These are phyloP conservation scores for Hypsizygus marmoreus DNA, from an alignment of 768 basidiomycete genomes.

Conservation along the genomic window DNA sequence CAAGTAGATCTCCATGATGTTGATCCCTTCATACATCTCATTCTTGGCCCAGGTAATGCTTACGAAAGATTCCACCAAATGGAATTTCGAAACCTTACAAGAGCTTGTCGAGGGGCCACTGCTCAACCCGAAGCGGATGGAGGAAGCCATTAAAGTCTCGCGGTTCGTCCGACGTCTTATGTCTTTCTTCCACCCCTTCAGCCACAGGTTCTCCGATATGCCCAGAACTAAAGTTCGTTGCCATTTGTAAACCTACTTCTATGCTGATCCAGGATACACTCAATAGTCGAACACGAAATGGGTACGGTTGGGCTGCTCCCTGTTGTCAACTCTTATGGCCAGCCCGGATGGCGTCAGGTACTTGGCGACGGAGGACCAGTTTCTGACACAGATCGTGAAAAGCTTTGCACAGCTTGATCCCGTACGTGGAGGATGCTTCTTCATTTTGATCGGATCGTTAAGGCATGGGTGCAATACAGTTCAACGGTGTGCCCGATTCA, in stretches of 20 bases:
- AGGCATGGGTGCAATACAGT: too few relatives aligned
- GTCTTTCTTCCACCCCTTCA: constrained; percentile 91
- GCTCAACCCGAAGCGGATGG: constrained; percentile 86
- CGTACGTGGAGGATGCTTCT: constrained; percentile 43
- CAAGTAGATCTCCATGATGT: constrained; percentile 52
- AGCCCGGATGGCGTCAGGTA: constrained; percentile 85
- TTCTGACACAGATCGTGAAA: constrained; percentile 80
- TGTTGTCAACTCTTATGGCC: constrained; percentile 81
- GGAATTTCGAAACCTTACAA: constrained; percentile 88
- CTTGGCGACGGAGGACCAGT: constrained; percentile 78
- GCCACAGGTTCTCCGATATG: constrained; percentile 84
- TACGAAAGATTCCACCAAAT: constrained; percentile 86
- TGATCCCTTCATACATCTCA: constrained; percentile 1
- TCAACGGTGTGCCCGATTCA: constrained; percentile 68
- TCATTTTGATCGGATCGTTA: background rate
- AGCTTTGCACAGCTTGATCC: constrained; percentile 93
- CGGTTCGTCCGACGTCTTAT: constrained; percentile 90
- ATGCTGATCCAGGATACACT: background rate
- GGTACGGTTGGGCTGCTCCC: constrained; percentile 81
- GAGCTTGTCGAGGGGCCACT: constrained; percentile 92
- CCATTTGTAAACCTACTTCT: background rate
- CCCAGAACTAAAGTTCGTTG: constrained; percentile 60
- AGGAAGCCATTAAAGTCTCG: constrained; percentile 90
- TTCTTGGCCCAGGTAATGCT: constrained; percentile 65
- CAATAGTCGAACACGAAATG: constrained; percentile 76